Evolutionary conservation across 768 basidiomycete genomes (phyloP), one percentile per base, ranked within the genome.

Genomic region (Hydnomerulius pinastri): DNA sequence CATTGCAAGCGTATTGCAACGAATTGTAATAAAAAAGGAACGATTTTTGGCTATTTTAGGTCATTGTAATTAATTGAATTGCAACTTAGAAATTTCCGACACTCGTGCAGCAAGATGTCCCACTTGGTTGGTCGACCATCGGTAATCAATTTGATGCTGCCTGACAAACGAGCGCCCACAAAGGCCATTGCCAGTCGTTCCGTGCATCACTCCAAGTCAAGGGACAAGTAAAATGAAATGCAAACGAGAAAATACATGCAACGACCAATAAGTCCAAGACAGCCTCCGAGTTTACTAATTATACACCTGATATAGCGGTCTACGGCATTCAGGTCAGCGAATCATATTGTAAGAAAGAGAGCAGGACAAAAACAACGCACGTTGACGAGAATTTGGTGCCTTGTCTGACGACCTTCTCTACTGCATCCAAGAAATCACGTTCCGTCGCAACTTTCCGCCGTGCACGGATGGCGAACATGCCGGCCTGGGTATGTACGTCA

Each of bases 401-500:
- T 73, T 98, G 94, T 61, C 92, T 80, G 33, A 98, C 93, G 50
- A 99, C 97, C 74, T 98, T 98, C 77, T 99, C 97, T 2, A 99
- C 96, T 10, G 94, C 90, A 57, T 97, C 94, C 66, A 99, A 74
- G 75, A 98, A 99, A 71, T 99, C 97, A 47, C 92, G 87, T 67
- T 99, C 97, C 5, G 93, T 93, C 1, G 95, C 94, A 1, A 98
- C 93, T 70, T 98, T 98, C 71, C 97, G 79, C 60, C 97, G 79
- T 38, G 92, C 90, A 51, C 97, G 89, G 64, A 99, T 99, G 2
- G 97, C 96, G 72, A 96, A 99, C 97, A 99, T 98, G n/a, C 97
- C 97, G 41, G 97, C 97, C 88, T 91, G 55, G n/a, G 10, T 20
- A 27, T 87, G 74, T 27, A 87, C 83, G 46, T 90, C 84, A 64